Conservation (phyloP, 495 filamentous ascomycete species). For the Aspergillus leporis region DNA sequence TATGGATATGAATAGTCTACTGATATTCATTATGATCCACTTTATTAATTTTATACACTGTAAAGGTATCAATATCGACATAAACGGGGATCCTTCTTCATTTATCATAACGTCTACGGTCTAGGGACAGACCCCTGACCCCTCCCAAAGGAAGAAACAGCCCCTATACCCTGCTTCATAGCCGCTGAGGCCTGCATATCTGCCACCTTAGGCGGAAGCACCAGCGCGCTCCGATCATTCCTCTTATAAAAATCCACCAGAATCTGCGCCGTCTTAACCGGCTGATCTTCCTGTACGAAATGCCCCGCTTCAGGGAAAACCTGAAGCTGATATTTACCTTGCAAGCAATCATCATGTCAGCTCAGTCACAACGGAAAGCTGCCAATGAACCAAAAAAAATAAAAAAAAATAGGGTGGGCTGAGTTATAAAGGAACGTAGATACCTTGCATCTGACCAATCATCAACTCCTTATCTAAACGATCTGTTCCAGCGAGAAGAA, state of each 20-base stretch:
- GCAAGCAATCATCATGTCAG: neutral
- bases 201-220: slow-evolving; percentile 87
- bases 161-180: slow-evolving; percentile 39
- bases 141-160: slow-evolving; percentile 2
- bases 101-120: slow-evolving; percentile 1
- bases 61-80: neutral
- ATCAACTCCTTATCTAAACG: slow-evolving; percentile 91
- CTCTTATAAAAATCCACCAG: slow-evolving; percentile 88
- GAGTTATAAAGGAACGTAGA: slow-evolving; percentile 14
- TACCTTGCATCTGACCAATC: slow-evolving; percentile 97
- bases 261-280: slow-evolving; percentile 78
- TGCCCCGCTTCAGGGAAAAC: slow-evolving; percentile 95
- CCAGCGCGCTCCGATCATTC: slow-evolving; percentile 81
- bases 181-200: slow-evolving; percentile 53
- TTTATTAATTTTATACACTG: neutral
- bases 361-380: neutral
- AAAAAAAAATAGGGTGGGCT: neutral
- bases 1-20: neutral
- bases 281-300: slow-evolving; percentile 94
- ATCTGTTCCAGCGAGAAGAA: slow-evolving; percentile 92
- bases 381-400: too few species aligned
- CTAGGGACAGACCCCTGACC: slow-evolving; percentile 6
- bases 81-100: neutral
- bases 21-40: neutral
- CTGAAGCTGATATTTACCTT: slow-evolving; percentile 92